Base-by-base conservation (phyloP, 306 rosid genomes). In the Vigna angularis region DNA sequence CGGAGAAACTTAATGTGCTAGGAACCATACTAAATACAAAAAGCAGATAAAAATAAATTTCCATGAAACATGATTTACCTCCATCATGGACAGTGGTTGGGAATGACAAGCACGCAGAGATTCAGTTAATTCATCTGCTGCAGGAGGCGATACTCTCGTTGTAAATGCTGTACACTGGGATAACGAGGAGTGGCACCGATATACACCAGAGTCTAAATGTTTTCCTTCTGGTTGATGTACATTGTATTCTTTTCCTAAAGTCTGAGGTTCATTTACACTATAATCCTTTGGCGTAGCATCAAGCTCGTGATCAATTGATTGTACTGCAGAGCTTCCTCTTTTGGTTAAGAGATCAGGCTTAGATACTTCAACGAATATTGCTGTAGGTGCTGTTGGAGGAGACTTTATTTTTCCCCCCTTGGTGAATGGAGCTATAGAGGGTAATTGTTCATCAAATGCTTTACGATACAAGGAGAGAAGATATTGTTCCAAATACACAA, bases 401-500 rank as follows among this genome's bases (percentile, higher is more conserved):
- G 90, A 77, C 75, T 87, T 86, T 52, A 44, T 63, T 71, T 70
- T 86, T 71, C 80, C 89, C 67, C 82, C 89, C 66, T 79, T 84
- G 70, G 83, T 69, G 73, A 87, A 71, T 53, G 88, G 87, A 80
- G 86, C 73, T 18, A 79, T 49, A 12, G 82, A 79, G 50, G 89
- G 73, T 49, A 72, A 4, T 82, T 90, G 91, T 56, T 81, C 94
- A 80, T 93, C 94, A 82, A 93, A 91, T 58, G 97, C 96, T 88
- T 84, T 88, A 48, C 99, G 91, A 79, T 95, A 95, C 82, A 93
- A 76, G 40, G 94, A 87, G 70, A 95, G 97, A 83, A 95, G 99
- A 83, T 90, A 89, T 32, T 93, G 98, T 77, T 95, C 99, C 89
- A 93, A 90, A 91, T 91, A 91, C 62, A 74, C 86, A 81, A 95